Conservation (phyloP, 345 rosid species). For the Citrus hindsii region DNA sequence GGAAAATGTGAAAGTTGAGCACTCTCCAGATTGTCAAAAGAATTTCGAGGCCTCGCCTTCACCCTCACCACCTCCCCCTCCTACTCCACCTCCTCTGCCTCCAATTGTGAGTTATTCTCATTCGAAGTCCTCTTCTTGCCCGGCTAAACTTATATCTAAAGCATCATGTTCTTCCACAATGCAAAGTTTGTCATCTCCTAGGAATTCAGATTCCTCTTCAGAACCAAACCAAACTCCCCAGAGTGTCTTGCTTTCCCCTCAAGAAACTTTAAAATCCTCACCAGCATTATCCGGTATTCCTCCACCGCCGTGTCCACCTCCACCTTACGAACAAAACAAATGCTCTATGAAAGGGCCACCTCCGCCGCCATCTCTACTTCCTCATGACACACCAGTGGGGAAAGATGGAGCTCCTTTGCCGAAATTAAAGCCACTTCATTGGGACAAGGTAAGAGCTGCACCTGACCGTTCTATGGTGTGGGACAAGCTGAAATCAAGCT, state of each 20-base stretch:
- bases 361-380: slow-evolving; percentile 57
- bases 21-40: slow-evolving; percentile 17
- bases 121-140: slow-evolving; percentile 7
- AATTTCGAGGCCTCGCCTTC: slow-evolving; percentile 20
- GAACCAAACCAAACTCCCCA: slow-evolving; percentile 19
- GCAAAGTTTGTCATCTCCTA: slow-evolving; percentile 27
- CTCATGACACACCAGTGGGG: slow-evolving; percentile 41
- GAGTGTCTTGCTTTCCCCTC: slow-evolving; percentile 20
- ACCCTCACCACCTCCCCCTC: slow-evolving; percentile 45
- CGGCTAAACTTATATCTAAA: slow-evolving; percentile 14
- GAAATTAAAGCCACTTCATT: slow-evolving; percentile 94
- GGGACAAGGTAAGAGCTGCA: slow-evolving; percentile 99
- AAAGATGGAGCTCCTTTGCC: slow-evolving; percentile 80
- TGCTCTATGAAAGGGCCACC: slow-evolving; percentile 53
- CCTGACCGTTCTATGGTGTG: slow-evolving; percentile 87
- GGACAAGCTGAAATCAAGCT: slow-evolving; percentile 90
- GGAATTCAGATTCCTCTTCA: slow-evolving; percentile 23
- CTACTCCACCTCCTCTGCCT: slow-evolving; percentile 27
- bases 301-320: slow-evolving; percentile 62
- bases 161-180: slow-evolving; percentile 27
- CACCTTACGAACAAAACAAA: slow-evolving; percentile 31
- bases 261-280: slow-evolving; percentile 19
- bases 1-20: background rate
- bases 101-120: slow-evolving; percentile 5
- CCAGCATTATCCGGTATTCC: slow-evolving; percentile 34